A percentile compares a stretch with the other conserved stretches of the same genome.
Evolutionary conservation across 163 green algal species (phyloP).

Genomic region (Scenedesmus sp.): DNA sequence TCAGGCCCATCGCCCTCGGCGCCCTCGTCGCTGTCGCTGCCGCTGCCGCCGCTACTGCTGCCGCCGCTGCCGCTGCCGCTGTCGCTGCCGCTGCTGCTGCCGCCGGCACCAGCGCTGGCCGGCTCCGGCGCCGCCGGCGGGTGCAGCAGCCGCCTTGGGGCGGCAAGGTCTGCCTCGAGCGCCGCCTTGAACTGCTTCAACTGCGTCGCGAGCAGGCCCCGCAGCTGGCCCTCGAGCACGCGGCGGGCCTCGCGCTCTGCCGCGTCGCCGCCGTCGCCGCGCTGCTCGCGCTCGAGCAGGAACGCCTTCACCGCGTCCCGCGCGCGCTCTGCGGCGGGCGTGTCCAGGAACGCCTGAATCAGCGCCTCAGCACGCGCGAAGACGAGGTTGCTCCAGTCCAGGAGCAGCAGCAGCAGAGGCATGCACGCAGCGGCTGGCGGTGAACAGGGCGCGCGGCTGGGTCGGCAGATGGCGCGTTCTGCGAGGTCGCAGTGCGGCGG

Average conservation of each 20-base stretch:
- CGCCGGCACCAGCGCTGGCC: no score
- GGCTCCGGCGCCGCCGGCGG: no score
- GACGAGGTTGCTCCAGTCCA: constrained; percentile 29
- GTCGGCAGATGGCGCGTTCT: no score
- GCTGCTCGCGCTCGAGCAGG: constrained; percentile 4
- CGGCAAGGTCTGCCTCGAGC: constrained; percentile 2
- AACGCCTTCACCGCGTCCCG: no score
- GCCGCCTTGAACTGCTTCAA: not conserved
- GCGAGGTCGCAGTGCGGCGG: not conserved
- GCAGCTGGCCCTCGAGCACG: constrained; percentile 7
- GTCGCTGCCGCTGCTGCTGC: no score
- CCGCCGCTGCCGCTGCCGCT: no score
- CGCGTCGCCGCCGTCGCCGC: not conserved
- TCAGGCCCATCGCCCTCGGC: no score
- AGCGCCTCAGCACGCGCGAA: constrained; percentile 12
- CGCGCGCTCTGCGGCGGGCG: not conserved
- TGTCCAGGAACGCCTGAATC: not conserved
- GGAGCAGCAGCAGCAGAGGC: not conserved
- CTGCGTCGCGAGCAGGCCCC: not conserved
- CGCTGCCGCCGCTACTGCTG: no score
- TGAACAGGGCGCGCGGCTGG: no score
- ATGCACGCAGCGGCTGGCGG: no score
- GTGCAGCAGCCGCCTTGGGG: no score
- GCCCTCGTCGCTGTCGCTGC: no score
- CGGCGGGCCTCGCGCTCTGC: not conserved